A percentile compares a stretch with the other conserved stretches of the same genome.
Evolutionary conservation across 768 basidiomycete genomes (phyloP).

Genomic region (Boletus tylopilopsis): DNA sequence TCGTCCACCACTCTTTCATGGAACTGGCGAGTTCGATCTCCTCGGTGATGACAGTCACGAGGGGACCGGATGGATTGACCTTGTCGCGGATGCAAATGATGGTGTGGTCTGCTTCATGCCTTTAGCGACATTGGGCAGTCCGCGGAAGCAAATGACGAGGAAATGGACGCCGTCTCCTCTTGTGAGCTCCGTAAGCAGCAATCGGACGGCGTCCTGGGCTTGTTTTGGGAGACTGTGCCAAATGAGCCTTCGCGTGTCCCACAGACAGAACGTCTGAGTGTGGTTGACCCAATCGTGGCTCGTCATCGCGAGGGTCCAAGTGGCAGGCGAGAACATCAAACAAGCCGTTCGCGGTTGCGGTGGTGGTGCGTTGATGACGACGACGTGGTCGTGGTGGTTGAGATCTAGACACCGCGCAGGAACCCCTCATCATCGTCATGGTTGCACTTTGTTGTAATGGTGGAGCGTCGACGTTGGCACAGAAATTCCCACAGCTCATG

Average conservation of each 20-base stretch:
- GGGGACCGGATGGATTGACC: constrained; percentile 12
- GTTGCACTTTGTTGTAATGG: no score
- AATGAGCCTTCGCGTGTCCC: constrained; percentile 31
- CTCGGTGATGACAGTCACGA: constrained; percentile 30
- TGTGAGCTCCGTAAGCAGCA: constrained; percentile 21
- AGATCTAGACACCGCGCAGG: no score
- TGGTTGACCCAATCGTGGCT: constrained; percentile 14
- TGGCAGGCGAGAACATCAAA: no score
- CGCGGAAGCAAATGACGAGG: constrained; percentile 26
- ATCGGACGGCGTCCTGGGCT: constrained; percentile 24
- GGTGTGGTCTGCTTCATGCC: constrained; percentile 26
- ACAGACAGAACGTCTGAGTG: constrained; percentile 23
- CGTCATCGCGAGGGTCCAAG: no score
- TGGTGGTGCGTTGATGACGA: no score
- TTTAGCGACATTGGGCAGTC: constrained; percentile 22
- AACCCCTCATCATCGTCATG: no score
- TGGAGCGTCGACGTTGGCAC: no score
- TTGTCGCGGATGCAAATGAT: constrained; percentile 21
- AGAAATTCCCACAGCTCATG: no score
- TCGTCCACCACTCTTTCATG: constrained; percentile 39
- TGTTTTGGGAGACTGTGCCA: constrained; percentile 21
- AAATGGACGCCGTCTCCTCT: constrained; percentile 23
- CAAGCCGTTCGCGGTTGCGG: no score
- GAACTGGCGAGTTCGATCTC: constrained; percentile 14
- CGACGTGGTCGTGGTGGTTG: no score